phyloP scores from a whole-genome alignment of 352 stramenopile species.

The Globisporangium polare region DNA sequence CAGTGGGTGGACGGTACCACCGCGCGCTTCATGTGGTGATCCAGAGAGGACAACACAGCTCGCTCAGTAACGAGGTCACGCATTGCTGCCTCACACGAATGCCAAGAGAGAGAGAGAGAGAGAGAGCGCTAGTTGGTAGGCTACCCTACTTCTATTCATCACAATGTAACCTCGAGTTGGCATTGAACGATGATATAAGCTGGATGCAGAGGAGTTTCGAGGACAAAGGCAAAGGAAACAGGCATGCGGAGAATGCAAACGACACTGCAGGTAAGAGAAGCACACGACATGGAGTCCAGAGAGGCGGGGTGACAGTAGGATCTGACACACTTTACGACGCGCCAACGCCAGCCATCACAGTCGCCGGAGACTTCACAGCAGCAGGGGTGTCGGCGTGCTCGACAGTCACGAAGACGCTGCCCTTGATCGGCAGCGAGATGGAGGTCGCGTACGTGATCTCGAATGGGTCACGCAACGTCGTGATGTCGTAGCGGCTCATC shows the following conservation, averaged over 20 bases:
- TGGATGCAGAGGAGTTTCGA: not conserved
- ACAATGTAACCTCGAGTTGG: not conserved
- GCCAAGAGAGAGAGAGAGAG: not conserved
- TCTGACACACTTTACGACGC: not conserved
- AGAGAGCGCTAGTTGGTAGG: not conserved
- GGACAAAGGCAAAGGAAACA: not conserved
- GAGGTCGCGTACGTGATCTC: constrained; percentile 36
- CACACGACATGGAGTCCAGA: not conserved
- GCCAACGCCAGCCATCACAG: not conserved
- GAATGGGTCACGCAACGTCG: constrained; percentile 21
- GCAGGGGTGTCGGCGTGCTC: constrained; percentile 9
- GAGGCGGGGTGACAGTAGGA: not conserved
- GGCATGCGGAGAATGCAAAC: not conserved
- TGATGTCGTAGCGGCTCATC: constrained; percentile 35
- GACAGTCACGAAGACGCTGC: constrained; percentile 23
- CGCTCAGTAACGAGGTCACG: too few species aligned
- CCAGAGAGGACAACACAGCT: not conserved
- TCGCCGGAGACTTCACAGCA: not conserved
- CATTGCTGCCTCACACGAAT: not conserved
- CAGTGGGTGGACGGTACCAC: constrained; percentile 72
- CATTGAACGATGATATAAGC: not conserved
- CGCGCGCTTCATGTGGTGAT: constrained; percentile 87
- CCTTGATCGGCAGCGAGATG: constrained; percentile 39
- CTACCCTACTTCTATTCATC: not conserved
- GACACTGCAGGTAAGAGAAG: not conserved